Base-by-base conservation (phyloP, 495 filamentous ascomycete genomes). In the Penicillium simplicissimum region DNA sequence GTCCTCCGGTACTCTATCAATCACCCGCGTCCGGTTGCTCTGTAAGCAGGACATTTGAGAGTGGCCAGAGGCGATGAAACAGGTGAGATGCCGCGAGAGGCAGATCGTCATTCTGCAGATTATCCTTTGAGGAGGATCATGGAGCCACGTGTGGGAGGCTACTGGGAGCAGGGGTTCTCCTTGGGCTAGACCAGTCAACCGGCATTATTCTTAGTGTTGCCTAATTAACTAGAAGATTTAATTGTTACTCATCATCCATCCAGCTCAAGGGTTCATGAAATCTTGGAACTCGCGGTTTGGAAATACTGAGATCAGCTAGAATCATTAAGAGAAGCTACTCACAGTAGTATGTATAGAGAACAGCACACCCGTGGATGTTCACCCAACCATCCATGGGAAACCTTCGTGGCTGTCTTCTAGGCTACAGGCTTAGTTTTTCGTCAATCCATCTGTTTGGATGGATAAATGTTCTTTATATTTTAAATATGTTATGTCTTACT, bases 121-220 rank as follows among this genome's bases (percentile, higher is more conserved):
- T 48, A 51, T 35, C 25, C 15, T 58, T 19, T 6, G 56, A 28
- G 31, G 47, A 52, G n/a, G 62, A 67, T 57, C 61, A 54, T 58
- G 63, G 61, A 62, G 67, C 67, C 67, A 69, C 64, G 67, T 69
- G 67, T 67, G 57, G 55, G 45, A 49, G 51, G n/a, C n/a, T n/a
- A n/a, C n/a, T n/a, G n/a, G n/a, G n/a, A n/a, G n/a, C 49, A 52
- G 54, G 60, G 45, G 17, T 43, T 23, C 42, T 21, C 17, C 42
- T 45, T 45, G 42, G 42, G 42, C 42, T 45, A 45, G 42, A 45
- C 42, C 42, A 45, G 42, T 45, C 42, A 45, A 3, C 19, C 4
- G 9, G 9, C 28, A 31, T 31, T 7, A 31, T 31, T 31, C 28
- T 3, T 45, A 45, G 28, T 31, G 28, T 31, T 31, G 28, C 28